Base-by-base conservation (phyloP, 2,329 filamentous ascomycete genomes). In the Penicillium sp. region DNA sequence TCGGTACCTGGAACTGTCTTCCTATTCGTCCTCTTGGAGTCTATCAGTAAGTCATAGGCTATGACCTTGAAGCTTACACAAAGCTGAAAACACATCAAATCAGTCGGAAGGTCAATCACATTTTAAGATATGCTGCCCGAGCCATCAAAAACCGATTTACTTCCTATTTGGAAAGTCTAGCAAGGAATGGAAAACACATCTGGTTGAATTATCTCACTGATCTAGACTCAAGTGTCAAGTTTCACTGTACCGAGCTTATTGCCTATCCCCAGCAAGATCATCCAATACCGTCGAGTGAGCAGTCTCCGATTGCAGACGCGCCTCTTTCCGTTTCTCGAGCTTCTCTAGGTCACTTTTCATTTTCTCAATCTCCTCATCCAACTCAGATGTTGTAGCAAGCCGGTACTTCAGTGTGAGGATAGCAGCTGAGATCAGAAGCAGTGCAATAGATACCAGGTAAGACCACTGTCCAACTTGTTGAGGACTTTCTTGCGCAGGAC, bases 381-480 rank as follows among this genome's bases (percentile, higher is more conserved):
- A 63, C 54, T 73, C 75, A 4, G 55, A 44, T 1, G 50, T 54
- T 0, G 70, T 68, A 3, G 72, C 71, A 6, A 73, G 50, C 13
- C 58, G 52, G 40, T 72, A 69, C 43, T 68, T 71, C 11, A 72
- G 57, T 3, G 64, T 68, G 9, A 72, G 16, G 13, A 74, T 62
- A 0, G 47, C 61, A 1, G 70, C 70, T 4, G 72, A 73, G 7
- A 73, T 46, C 2, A 72, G 46, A 6, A 74, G 56, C n/a, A 74
- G 55, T 2, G 56, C 69, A 19, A 74, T 64, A 3, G 69, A 66
- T 4, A 69, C 68, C 6, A 70, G 41, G 16, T 65, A 66, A 2
- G 65, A 61, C 72, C 72, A 74, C 50, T 74, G 72, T 9, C 70
- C 72, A 13, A 74, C 72, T 43, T 74, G 71, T 19, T 66, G 60